Base-by-base conservation (phyloP, 352 stramenopile genomes). In the Phytophthora pseudosyringae region DNA sequence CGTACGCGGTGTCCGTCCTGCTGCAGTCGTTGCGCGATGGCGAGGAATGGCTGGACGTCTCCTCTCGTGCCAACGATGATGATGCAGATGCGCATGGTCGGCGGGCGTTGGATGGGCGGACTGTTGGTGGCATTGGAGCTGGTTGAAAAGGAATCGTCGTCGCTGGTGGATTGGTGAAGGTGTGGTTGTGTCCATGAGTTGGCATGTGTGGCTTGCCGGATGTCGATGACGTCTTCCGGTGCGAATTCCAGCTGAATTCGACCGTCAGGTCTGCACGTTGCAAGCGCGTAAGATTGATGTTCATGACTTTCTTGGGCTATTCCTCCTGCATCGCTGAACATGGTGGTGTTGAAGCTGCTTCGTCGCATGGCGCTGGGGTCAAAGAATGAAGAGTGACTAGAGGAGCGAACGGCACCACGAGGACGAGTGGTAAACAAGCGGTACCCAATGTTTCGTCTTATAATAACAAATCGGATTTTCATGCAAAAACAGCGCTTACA, bases 1-100 rank as follows among this genome's bases (percentile, higher is more conserved):
- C 94, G 85, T 9, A 98, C 93, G 29, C 89, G 81, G 59, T 98
- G 94, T 0, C 92, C 90, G 41, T 93, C 59, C 4, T 67, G 45
- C 59, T 90, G 73, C 11, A 98, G 71, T 28, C 79, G 69, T 32
- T 85, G 80, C 35, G 82, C 88, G 32, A 97, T 83, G n/a, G 57
- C 81, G 15, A 92, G 59, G 64, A 90, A 94, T 3, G 81, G 84
- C 64, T 90, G 75, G 3, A 93, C 85, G 57, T 93, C 85, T 4
- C 84, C 84, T 25, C 74, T 60, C 3, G 85, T 94, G 28, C 86
- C 86, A 12, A 94, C 85, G 44, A 93, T 81, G 67, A 94, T 82
- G 62, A 94, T 92, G 51, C 88, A 84, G 26, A 94, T 77, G 21
- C 63, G 67, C 51, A 70, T 67, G 51, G 28, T 11, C 4, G 75